Percentiles rank a stretch among this genome's conserved stretches.
These are phyloP conservation scores for Xerocomus potaroensis DNA, from an alignment of 768 basidiomycete species.

Conservation along the genomic window DNA sequence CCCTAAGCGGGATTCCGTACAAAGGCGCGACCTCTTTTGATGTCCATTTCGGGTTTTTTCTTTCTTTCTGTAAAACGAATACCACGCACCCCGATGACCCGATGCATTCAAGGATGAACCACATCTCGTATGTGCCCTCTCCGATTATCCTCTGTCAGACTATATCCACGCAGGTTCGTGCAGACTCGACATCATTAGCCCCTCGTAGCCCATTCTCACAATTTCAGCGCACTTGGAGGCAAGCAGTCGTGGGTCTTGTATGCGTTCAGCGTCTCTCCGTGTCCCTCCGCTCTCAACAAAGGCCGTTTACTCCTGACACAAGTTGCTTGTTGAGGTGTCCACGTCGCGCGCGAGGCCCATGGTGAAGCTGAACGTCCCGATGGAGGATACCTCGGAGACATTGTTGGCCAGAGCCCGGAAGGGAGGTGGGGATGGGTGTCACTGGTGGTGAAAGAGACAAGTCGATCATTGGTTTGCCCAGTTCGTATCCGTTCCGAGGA, in stretches of 20 bases:
- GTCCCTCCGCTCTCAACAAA: conserved; percentile 23
- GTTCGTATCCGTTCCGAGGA: conserved; percentile 15
- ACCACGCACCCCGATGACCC: neutral
- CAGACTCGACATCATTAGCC: conserved; percentile 56
- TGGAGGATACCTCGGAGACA: conserved; percentile 38
- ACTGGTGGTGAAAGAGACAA: conserved; percentile 20
- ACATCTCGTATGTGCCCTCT: conserved; percentile 33
- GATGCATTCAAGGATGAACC: conserved; percentile 28
- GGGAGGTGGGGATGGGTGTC: conserved; percentile 27
- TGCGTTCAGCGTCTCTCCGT: conserved; percentile 24
- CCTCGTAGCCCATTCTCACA: conserved; percentile 57
- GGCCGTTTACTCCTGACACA: conserved; percentile 35
- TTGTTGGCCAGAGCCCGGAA: conserved; percentile 35
- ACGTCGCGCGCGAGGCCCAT: conserved; percentile 32
- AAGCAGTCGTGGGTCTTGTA: conserved; percentile 41
- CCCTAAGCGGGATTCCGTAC: no score
- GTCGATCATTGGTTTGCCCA: conserved; percentile 25
- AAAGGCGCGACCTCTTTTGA: no score
- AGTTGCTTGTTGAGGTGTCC: conserved; percentile 33
- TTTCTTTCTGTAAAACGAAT: no score
- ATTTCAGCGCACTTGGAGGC: conserved; percentile 52
- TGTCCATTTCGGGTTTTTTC: no score
- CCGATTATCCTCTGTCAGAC: no score
- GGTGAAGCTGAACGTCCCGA: conserved; percentile 29
- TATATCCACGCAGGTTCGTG: neutral